Percentiles rank a stretch among this genome's conserved stretches.
Conservation (phyloP, 2,329 filamentous ascomycete genomes). For the Colletotrichum godetiae region DNA sequence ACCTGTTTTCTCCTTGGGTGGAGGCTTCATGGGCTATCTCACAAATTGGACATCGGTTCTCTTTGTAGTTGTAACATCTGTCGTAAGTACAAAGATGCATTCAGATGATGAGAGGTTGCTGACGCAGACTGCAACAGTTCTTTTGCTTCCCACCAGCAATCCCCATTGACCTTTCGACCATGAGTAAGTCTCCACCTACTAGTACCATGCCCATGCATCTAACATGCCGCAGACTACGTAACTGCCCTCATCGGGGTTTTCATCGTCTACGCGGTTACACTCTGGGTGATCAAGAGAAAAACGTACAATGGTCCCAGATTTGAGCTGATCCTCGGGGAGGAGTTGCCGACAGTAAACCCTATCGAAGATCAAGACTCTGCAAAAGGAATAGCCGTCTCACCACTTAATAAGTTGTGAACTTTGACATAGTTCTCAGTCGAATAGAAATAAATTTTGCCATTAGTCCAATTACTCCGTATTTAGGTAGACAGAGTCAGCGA, state of each 20-base stretch:
- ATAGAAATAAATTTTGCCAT: too few species aligned
- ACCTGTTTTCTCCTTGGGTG: constrained; percentile 5
- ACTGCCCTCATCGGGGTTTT: constrained; percentile 17
- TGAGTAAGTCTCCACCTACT: constrained; percentile 9
- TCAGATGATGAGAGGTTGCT: background rate
- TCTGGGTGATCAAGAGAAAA: constrained; percentile 8
- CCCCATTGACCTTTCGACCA: constrained; percentile 14
- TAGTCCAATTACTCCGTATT: too few species aligned
- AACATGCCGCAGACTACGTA: constrained; percentile 8
- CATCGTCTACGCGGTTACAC: background rate
- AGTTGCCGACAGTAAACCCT: background rate
- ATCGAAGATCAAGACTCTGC: background rate
- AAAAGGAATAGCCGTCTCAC: background rate
- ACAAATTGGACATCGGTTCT: constrained; percentile 15
- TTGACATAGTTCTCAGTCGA: background rate
- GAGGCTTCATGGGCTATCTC: constrained; percentile 7
- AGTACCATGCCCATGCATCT: background rate
- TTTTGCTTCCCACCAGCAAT: constrained; percentile 29
- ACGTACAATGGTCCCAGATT: constrained; percentile 21
- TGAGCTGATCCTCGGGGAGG: constrained; percentile 20
- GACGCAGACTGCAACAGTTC: background rate
- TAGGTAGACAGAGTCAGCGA: too few species aligned
- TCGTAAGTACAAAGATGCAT: background rate
- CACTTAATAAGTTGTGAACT: background rate
- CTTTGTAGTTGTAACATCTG: constrained; percentile 17